A percentile compares a stretch with the other conserved stretches of the same genome.
Evolutionary conservation across 164 flowering plant genomes (phyloP).

Genomic region (Paratinospora sagittata): DNA sequence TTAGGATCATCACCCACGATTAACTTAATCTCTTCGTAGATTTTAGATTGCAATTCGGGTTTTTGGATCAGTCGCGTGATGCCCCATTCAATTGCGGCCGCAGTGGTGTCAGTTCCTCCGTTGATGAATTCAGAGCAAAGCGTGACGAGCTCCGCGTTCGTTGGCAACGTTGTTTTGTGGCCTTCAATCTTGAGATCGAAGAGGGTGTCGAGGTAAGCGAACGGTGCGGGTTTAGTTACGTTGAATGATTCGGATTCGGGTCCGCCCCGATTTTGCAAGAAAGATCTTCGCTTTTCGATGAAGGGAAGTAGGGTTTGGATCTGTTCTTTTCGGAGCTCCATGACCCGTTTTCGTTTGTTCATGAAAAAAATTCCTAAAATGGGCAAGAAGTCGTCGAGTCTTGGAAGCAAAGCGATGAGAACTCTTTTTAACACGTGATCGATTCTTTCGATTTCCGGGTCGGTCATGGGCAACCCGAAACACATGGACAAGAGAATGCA

Average conservation of each 20-base stretch:
- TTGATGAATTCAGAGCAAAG: constrained; percentile 90
- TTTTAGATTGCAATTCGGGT: constrained; percentile 48
- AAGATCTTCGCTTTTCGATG: constrained; percentile 45
- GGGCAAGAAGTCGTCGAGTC: constrained; percentile 80
- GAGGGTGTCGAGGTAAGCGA: constrained; percentile 83
- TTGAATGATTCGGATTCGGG: constrained; percentile 20
- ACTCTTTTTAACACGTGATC: constrained; percentile 66
- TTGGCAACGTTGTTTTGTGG: constrained; percentile 43
- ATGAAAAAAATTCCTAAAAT: constrained; percentile 60
- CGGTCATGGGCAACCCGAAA: constrained; percentile 79
- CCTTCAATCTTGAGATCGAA: constrained; percentile 71
- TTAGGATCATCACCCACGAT: constrained; percentile 30
- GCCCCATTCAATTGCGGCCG: constrained; percentile 87
- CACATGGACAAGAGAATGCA: constrained; percentile 77
- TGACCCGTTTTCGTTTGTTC: constrained; percentile 49
- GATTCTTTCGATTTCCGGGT: constrained; percentile 39
- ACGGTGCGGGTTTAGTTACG: constrained; percentile 23
- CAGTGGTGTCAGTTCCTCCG: constrained; percentile 97
- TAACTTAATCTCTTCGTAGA: constrained; percentile 47
- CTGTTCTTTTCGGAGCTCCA: constrained; percentile 56
- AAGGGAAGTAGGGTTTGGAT: constrained; percentile 46
- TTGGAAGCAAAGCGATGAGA: constrained; percentile 48
- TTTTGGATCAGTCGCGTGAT: constrained; percentile 63
- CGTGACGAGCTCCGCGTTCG: constrained; percentile 61
- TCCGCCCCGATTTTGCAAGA: constrained; percentile 26